Evolutionary conservation across 306 rosid genomes (phyloP).

Genomic region (Cajanus cajan): DNA sequence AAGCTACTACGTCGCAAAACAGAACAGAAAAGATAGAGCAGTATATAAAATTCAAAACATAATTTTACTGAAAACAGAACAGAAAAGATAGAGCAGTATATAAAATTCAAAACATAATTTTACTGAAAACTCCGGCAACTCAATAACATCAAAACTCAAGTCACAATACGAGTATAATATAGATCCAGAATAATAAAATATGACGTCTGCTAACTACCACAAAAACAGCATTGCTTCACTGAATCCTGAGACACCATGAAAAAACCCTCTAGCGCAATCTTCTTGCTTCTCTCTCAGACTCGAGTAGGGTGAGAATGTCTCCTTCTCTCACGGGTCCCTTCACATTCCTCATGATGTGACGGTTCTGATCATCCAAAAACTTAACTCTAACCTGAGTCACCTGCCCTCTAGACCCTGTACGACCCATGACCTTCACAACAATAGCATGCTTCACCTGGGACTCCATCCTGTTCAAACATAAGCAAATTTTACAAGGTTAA

Average conservation of each 20-base stretch:
- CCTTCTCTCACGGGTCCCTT: not conserved
- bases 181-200: not conserved
- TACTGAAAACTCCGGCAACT: not conserved
- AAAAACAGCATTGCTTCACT: not conserved
- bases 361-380: not conserved
- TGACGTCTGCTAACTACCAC: not conserved
- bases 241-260: not conserved
- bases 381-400: not conserved
- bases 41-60: not conserved
- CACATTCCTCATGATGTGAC: not conserved
- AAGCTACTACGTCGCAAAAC: not conserved
- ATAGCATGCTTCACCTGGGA: not conserved
- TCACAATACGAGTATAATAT: not conserved
- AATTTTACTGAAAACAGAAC: not conserved
- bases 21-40: not conserved
- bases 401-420: not conserved
- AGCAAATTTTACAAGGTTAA: not conserved
- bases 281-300: slow-evolving; percentile 59
- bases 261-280: slow-evolving; percentile 45
- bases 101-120: not conserved
- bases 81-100: not conserved
- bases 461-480: not conserved
- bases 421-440: not conserved
- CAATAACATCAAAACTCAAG: not conserved
- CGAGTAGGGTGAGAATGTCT: slow-evolving; percentile 39